Percentiles rank a stretch among this genome's conserved stretches.
Evolutionary conservation across 257 asterid species (phyloP).

Genomic region (Buddleja alternifolia): DNA sequence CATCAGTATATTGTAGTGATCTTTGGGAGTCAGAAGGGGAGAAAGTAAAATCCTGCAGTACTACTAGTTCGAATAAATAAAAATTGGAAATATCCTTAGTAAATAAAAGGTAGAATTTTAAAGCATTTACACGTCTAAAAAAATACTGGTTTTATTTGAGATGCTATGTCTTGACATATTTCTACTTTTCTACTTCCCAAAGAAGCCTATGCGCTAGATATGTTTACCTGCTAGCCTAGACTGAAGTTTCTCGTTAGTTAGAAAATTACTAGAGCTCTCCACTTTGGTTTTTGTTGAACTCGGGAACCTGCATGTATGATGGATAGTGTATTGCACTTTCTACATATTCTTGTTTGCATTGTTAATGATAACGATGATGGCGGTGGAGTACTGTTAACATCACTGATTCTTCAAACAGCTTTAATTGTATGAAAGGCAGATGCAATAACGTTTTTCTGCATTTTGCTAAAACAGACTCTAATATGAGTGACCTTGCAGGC

Average conservation of each 20-base stretch:
- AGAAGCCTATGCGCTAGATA: neutral
- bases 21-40: too few species aligned
- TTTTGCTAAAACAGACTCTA: constrained; percentile 20
- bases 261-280: neutral
- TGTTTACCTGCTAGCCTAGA: neutral
- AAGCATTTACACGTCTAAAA: too few species aligned
- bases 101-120: too few species aligned
- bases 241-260: neutral
- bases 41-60: too few species aligned
- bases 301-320: neutral
- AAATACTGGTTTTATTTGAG: neutral
- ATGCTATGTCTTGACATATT: neutral
- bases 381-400: constrained; percentile 6
- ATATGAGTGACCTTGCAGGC: constrained; percentile 52
- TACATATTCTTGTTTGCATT: neutral
- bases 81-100: too few species aligned
- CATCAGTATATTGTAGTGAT: too few species aligned
- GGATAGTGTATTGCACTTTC: constrained; percentile 1
- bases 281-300: neutral
- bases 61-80: too few species aligned
- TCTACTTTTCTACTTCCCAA: neutral
- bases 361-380: neutral
- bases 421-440: neutral
- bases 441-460: constrained; percentile 7
- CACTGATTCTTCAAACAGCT: constrained; percentile 10